Conservation (phyloP, 768 basidiomycete species). For the Agaricus bisporus region DNA sequence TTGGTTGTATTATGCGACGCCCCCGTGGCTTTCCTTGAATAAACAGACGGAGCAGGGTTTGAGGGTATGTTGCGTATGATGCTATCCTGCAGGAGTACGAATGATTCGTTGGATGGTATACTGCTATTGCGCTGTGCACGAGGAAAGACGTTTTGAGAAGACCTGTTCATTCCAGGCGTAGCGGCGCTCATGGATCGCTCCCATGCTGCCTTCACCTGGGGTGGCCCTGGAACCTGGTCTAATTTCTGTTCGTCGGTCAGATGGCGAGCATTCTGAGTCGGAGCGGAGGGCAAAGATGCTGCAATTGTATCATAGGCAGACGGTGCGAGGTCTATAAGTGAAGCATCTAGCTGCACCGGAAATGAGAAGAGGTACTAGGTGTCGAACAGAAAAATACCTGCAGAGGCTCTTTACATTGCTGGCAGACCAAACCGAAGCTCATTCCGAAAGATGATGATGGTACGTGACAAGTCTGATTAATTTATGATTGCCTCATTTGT, state of each 20-base stretch:
- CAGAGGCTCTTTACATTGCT: conserved; percentile 88
- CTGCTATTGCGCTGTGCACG: conserved; percentile 46
- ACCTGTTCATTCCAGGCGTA: conserved; percentile 21
- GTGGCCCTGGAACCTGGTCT: conserved; percentile 39
- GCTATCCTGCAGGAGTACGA: conserved; percentile 86
- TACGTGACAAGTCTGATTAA: conserved; percentile 1
- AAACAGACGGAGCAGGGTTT: conserved; percentile 33
- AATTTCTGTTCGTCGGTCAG: conserved; percentile 26
- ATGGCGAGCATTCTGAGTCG: conserved; percentile 22
- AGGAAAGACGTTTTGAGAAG: conserved; percentile 36
- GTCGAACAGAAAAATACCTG: conserved; percentile 42
- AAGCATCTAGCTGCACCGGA: conserved; percentile 69
- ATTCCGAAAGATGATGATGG: conserved; percentile 19
- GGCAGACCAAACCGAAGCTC: conserved; percentile 55
- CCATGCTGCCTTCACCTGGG: conserved; percentile 58
- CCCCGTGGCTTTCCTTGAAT: conserved; percentile 36
- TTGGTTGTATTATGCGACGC: conserved; percentile 21
- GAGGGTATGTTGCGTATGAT: conserved; percentile 66
- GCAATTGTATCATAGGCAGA: conserved; percentile 86
- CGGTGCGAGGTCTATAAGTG: conserved; percentile 79
- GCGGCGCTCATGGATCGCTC: conserved; percentile 43
- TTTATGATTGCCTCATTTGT: not conserved
- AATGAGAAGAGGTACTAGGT: conserved; percentile 11
- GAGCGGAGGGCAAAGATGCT: conserved; percentile 54
- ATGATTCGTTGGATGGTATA: conserved; percentile 73